A percentile compares a stretch with the other conserved stretches of the same genome.
These are phyloP conservation scores for Aspergillus niger DNA, from an alignment of 2,329 filamentous ascomycete species.

Conservation along the genomic window DNA sequence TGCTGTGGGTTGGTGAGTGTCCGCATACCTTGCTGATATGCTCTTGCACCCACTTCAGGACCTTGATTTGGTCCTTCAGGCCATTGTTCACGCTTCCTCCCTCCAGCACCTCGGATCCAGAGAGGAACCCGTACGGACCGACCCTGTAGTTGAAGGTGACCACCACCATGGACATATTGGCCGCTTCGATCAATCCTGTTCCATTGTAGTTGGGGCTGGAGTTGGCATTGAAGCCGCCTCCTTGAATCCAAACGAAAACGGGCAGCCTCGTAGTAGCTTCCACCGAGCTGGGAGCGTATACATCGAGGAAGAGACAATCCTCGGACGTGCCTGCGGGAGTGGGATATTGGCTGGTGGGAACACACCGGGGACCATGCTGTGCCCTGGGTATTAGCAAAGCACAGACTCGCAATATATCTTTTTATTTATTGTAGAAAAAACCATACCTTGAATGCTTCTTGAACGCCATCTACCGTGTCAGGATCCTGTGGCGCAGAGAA, in stretches of 20 bases:
- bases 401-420: not conserved
- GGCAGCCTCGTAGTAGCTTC: slow-evolving; percentile 48
- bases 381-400: slow-evolving; percentile 12
- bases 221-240: slow-evolving; percentile 63
- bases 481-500: slow-evolving; percentile 71
- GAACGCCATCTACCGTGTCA: slow-evolving; percentile 44
- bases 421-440: not conserved
- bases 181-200: slow-evolving; percentile 61
- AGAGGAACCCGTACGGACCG: slow-evolving; percentile 71
- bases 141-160: slow-evolving; percentile 78
- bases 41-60: slow-evolving; percentile 68
- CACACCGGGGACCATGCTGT: slow-evolving; percentile 56
- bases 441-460: slow-evolving; percentile 58
- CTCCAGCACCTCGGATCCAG: slow-evolving; percentile 55
- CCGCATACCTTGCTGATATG: slow-evolving; percentile 56
- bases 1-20: not conserved
- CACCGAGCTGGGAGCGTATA: slow-evolving; percentile 41
- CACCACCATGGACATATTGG: slow-evolving; percentile 63
- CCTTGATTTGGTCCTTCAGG: slow-evolving; percentile 69
- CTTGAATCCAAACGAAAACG: slow-evolving; percentile 65
- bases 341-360: slow-evolving; percentile 67
- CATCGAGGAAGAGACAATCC: slow-evolving; percentile 47
- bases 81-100: slow-evolving; percentile 66
- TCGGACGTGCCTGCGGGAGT: slow-evolving; percentile 55
- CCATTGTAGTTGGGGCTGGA: slow-evolving; percentile 64